Percentiles rank a stretch among this genome's conserved stretches.
These are phyloP conservation scores for Trichoderma sp. DNA, from an alignment of 2,329 filamentous ascomycete genomes.

Conservation along the genomic window DNA sequence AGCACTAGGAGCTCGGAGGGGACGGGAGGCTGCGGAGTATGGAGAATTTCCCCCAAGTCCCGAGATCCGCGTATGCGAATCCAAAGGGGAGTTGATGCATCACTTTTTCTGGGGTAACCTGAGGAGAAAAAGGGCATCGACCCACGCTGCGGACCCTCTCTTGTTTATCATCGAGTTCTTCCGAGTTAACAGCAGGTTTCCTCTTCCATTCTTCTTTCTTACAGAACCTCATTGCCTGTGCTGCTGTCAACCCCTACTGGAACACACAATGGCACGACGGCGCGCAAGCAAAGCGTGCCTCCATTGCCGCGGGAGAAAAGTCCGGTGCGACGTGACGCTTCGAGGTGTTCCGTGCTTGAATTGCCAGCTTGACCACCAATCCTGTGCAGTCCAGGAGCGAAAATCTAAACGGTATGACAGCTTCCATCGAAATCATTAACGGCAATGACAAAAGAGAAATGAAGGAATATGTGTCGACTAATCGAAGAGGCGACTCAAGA, in stretches of 20 bases:
- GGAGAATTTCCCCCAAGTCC: neutral
- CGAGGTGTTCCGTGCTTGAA: conserved; percentile 30
- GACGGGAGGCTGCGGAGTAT: conserved; percentile 19
- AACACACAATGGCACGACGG: conserved; percentile 16
- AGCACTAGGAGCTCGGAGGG: conserved; percentile 1
- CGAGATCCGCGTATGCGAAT: conserved; percentile 8
- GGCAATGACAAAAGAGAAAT: neutral
- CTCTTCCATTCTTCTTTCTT: neutral
- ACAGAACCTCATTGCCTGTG: neutral
- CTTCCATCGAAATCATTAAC: no score
- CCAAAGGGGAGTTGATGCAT: neutral
- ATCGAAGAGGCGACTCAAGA: neutral
- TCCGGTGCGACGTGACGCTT: conserved; percentile 30
- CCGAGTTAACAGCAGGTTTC: neutral
- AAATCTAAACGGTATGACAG: conserved; percentile 25
- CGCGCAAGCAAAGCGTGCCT: conserved; percentile 25
- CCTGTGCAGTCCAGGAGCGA: conserved; percentile 24
- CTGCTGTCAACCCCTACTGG: neutral
- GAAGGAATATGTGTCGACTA: neutral
- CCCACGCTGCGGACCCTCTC: neutral
- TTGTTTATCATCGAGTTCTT: neutral
- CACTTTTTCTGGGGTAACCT: conserved; percentile 7
- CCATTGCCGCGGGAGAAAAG: conserved; percentile 28
- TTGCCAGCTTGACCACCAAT: conserved; percentile 28
- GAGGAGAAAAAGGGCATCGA: neutral